Evolutionary conservation across 2,329 filamentous ascomycete species (phyloP), one percentile per base, ranked within the genome.

Genomic region (Juglanconis oblonga): DNA sequence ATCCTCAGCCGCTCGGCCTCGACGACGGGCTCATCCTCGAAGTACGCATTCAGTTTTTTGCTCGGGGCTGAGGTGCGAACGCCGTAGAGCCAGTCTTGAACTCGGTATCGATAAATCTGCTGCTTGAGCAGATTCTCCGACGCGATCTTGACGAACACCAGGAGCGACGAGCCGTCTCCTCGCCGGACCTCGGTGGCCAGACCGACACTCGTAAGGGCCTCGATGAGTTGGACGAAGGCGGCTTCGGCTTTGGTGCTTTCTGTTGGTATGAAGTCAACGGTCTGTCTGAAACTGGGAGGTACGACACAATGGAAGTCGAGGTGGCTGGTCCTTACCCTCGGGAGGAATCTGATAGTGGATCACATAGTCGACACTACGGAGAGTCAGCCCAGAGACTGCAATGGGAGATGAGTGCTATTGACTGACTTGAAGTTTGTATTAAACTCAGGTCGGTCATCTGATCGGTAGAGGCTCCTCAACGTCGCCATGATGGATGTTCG

Each of bases 11-110:
- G 84, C 77, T 99, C 95, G 29, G 94, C 91, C 70, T 96, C 91
- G 44, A 88, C 91, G 59, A 97, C 82, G 1, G 92, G 90, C 66
- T 96, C 89, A 14, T 84, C 78, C 61, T 87, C 79, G 55, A 96
- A 83, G 13, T 87, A 84, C 61, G 85, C 80, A 52, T 83, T 77
- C 17, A 91, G 85, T 66, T 96, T 87, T 69, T 87, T 88, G 58
- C 87, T 83, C 0, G 94, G 94, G 40, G 92, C 87, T 24, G 86
- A 84, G 53, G 90, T 83, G 64, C 92, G 88, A 57, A 97, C 89
- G 55, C 93, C 92, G 71, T 95, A 89, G 38, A 98, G 85, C 92
- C 93, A 99, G 76, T 98, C 95, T 71, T 92, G 90, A 17, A 97
- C 87, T 65, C 95, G 87, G 58, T 90, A 91, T 65, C 92, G 86